These are phyloP conservation scores for Xerocomellus intermedius DNA, from an alignment of 768 basidiomycete genomes.

Conservation along the genomic window DNA sequence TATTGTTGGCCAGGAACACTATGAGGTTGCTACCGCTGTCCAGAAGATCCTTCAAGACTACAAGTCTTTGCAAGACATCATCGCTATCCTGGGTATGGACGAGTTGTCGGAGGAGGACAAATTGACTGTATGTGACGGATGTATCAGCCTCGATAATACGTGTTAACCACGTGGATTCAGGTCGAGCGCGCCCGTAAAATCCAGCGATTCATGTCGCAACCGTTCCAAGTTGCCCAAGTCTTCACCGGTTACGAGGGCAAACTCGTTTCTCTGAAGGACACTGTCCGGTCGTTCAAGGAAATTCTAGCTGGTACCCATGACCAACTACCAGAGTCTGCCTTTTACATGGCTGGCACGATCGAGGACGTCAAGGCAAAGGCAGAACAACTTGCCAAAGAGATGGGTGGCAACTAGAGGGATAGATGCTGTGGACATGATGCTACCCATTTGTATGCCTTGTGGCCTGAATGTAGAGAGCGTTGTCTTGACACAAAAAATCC, in stretches of 20 bases:
- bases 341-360: constrained; percentile 98
- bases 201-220: constrained; percentile 99
- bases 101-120: constrained; percentile 99
- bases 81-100: constrained; percentile 99
- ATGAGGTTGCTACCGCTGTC: constrained; percentile 92
- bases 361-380: constrained; percentile 98
- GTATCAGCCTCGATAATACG: background rate
- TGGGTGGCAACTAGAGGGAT: constrained; percentile 47
- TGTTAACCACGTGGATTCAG: constrained; percentile 35
- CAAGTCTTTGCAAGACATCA: constrained; percentile 98
- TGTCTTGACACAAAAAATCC: constrained; percentile 8
- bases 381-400: constrained; percentile 95
- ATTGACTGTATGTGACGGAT: constrained; percentile 52
- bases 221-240: constrained; percentile 99
- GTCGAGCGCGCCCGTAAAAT: constrained; percentile 99
- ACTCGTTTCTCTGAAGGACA: constrained; percentile 95
- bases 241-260: constrained; percentile 99
- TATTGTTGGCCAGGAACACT: constrained; percentile 94
- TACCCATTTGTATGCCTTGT: constrained; percentile 1
- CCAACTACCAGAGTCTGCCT: constrained; percentile 89
- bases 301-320: constrained; percentile 91
- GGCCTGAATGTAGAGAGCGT: constrained; percentile 12
- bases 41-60: constrained; percentile 98
- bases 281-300: constrained; percentile 95
- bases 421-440: constrained; percentile 16